phyloP scores from a whole-genome alignment of 2,329 filamentous ascomycete species.

The Aspergillus felis region DNA sequence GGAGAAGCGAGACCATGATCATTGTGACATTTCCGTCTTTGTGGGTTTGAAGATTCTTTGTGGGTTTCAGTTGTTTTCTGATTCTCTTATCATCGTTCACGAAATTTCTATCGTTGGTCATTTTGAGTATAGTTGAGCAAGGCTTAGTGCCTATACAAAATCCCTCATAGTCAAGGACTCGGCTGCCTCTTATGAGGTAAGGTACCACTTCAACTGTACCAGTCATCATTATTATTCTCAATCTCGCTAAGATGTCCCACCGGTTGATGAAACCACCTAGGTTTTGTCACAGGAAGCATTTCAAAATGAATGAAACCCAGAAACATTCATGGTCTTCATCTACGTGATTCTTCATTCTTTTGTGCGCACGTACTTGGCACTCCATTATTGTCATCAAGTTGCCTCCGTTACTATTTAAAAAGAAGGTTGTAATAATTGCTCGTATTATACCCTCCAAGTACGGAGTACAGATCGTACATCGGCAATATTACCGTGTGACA shows the following conservation, averaged over 20 bases:
- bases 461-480: neutral
- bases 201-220: conserved; percentile 4
- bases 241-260: neutral
- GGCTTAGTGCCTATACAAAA: conserved; percentile 14
- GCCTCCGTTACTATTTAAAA: neutral
- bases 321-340: too few relatives aligned
- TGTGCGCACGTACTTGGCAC: neutral
- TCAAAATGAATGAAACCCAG: neutral
- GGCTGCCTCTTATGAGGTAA: conserved; percentile 9
- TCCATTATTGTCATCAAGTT: neutral
- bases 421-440: neutral
- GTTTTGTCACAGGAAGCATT: neutral
- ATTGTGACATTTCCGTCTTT: neutral
- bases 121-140: neutral
- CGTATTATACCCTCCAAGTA: neutral
- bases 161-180: conserved; percentile 15
- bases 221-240: conserved; percentile 1
- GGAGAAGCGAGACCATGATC: neutral
- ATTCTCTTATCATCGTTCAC: neutral
- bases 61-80: neutral
- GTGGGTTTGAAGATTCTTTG: neutral
- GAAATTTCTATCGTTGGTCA: neutral
- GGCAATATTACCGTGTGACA: neutral
- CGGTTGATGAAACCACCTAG: conserved; percentile 4
- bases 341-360: neutral